A percentile compares a stretch with the other conserved stretches of the same genome.
phyloP scores from a whole-genome alignment of 179 eudicot genomes.

The Monotropa hypopitys region DNA sequence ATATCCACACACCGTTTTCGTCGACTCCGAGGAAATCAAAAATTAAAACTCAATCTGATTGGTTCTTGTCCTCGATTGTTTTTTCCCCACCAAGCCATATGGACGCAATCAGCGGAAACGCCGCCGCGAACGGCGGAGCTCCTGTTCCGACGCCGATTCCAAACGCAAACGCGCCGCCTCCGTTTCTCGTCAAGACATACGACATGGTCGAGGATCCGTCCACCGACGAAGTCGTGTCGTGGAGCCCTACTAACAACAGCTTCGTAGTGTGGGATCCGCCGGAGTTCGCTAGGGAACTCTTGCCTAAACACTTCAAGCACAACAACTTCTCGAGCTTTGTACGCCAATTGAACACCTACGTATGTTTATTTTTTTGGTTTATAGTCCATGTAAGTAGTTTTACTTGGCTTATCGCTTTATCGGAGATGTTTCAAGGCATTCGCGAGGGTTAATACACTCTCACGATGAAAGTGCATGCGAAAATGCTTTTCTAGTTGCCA shows the following conservation, averaged over 20 bases:
- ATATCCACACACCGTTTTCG: neutral
- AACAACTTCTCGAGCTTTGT: slow-evolving; percentile 75
- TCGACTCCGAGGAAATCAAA: neutral
- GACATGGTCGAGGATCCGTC: slow-evolving; percentile 78
- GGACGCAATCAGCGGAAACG: neutral
- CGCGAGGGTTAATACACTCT: neutral
- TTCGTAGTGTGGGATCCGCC: slow-evolving; percentile 85
- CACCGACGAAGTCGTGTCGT: slow-evolving; percentile 55
- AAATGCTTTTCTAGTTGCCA: neutral
- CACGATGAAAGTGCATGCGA: neutral
- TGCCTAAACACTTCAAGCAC: slow-evolving; percentile 80
- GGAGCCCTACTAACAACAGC: slow-evolving; percentile 66
- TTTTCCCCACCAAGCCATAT: neutral
- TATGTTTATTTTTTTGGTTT: slow-evolving; percentile 16
- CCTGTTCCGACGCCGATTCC: slow-evolving; percentile 26
- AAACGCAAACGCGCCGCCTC: slow-evolving; percentile 47
- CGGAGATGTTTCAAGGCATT: neutral
- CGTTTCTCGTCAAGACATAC: slow-evolving; percentile 64
- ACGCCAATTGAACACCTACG: slow-evolving; percentile 72
- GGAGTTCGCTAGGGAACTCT: slow-evolving; percentile 54
- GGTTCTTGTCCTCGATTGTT: neutral
- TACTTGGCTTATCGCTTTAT: neutral
- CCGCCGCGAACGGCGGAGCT: slow-evolving; percentile 3
- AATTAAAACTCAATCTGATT: neutral
- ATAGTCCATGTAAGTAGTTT: neutral